Conservation (phyloP, 305 asterid species). For the Solanum hybrid region DNA sequence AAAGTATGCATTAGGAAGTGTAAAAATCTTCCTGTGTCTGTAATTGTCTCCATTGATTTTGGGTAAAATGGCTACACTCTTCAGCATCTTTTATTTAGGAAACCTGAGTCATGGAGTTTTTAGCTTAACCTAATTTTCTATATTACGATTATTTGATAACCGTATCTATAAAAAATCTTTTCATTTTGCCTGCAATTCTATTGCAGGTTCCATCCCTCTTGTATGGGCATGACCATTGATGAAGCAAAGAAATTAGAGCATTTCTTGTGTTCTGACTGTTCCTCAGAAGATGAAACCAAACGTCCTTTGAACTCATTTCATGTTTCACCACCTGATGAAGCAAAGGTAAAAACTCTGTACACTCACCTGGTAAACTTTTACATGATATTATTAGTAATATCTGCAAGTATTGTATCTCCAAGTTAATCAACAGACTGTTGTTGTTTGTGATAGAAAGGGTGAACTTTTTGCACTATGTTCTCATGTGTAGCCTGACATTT, state of each 20-base stretch:
- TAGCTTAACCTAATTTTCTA: background rate
- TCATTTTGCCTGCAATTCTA: background rate
- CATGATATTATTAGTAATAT: background rate
- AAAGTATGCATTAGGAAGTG: background rate
- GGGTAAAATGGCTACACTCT: background rate
- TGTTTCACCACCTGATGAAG: constrained; percentile 44
- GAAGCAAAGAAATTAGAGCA: constrained; percentile 72
- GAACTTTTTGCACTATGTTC: background rate
- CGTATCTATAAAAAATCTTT: background rate
- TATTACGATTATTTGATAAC: background rate
- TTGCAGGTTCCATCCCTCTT: constrained; percentile 83
- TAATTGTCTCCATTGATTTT: background rate
- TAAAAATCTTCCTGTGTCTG: background rate
- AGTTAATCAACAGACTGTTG: background rate
- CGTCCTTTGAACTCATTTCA: constrained; percentile 58
- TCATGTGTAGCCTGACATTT: background rate
- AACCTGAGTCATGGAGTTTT: background rate
- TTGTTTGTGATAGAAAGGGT: background rate
- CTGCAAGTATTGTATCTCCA: background rate
- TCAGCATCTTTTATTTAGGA: background rate
- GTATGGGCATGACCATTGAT: constrained; percentile 81
- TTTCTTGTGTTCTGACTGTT: constrained; percentile 71
- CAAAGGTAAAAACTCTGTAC: constrained; percentile 7
- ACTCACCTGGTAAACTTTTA: background rate
- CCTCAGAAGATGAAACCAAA: constrained; percentile 66